Percentiles rank a stretch among this genome's conserved stretches.
Evolutionary conservation across 225 moss, liverwort and hornwort genomes (phyloP).

Genomic region (Polytrichum commune): DNA sequence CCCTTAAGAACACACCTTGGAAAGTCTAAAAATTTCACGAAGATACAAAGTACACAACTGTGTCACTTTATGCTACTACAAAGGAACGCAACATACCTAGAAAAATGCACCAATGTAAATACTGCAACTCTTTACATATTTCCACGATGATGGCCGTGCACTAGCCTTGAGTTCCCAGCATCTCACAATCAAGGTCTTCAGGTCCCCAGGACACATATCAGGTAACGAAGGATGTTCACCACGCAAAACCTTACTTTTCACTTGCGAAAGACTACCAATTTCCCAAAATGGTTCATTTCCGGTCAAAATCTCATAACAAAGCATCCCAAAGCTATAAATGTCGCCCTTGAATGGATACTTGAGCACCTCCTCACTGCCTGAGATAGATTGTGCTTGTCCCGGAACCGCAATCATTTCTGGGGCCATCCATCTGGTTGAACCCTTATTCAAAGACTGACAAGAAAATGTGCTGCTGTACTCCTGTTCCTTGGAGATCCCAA

Average conservation of each 20-base stretch:
- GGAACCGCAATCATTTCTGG: neutral
- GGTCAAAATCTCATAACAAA: slow-evolving; percentile 16
- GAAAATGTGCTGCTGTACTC: slow-evolving; percentile 9
- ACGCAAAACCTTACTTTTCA: neutral
- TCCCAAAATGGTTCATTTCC: slow-evolving; percentile 1
- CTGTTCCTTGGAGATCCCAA: slow-evolving; percentile 11
- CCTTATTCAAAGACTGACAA: neutral
- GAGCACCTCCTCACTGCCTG: neutral
- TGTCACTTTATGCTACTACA: no score
- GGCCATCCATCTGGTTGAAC: slow-evolving; percentile 21
- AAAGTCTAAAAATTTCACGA: no score
- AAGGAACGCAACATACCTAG: neutral
- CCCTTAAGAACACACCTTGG: no score
- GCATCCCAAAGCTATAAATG: slow-evolving; percentile 22
- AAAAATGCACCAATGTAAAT: no score
- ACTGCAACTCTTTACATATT: slow-evolving; percentile 5
- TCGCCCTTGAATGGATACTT: slow-evolving; percentile 14
- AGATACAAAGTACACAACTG: no score
- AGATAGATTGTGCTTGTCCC: neutral
- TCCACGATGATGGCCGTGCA: neutral
- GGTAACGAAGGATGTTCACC: slow-evolving; percentile 6
- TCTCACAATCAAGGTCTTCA: slow-evolving; percentile 6
- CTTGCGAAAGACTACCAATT: neutral
- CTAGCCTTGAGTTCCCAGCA: neutral
- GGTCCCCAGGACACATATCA: neutral